Conservation (phyloP, 2,329 filamentous ascomycete genomes). For the Dendryphion nanum region DNA sequence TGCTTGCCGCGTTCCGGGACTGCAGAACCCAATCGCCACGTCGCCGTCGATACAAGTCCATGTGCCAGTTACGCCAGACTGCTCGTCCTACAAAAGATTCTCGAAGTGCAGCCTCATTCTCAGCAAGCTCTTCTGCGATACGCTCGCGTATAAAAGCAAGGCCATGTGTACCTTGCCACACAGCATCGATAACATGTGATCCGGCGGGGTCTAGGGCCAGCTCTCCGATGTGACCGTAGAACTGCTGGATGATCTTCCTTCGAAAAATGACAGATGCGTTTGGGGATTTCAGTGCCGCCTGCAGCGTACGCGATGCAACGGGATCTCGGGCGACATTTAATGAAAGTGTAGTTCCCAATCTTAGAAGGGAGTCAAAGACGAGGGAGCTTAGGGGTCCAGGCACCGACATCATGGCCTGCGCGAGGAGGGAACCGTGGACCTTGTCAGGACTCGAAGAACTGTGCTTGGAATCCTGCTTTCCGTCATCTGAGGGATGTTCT, state of each 20-base stretch:
- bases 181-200: slow-evolving; percentile 66
- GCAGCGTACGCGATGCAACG: slow-evolving; percentile 60
- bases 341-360: slow-evolving; percentile 50
- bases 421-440: slow-evolving; percentile 79
- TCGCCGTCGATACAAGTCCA: slow-evolving; percentile 67
- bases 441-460: slow-evolving; percentile 48
- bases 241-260: slow-evolving; percentile 62
- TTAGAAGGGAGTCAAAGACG: slow-evolving; percentile 61
- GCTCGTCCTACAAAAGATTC: slow-evolving; percentile 64
- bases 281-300: slow-evolving; percentile 58
- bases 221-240: slow-evolving; percentile 60
- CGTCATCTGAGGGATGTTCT: slow-evolving; percentile 44
- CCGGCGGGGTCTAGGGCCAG: slow-evolving; percentile 62
- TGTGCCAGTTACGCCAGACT: slow-evolving; percentile 72
- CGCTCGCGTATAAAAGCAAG: slow-evolving; percentile 67
- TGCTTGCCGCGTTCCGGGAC: slow-evolving; percentile 54
- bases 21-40: slow-evolving; percentile 63
- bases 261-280: slow-evolving; percentile 57
- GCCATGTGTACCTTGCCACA: slow-evolving; percentile 63
- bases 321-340: slow-evolving; percentile 65
- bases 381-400: slow-evolving; percentile 67
- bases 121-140: slow-evolving; percentile 61
- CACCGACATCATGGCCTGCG: slow-evolving; percentile 74
- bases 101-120: slow-evolving; percentile 60
- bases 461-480: slow-evolving; percentile 25